Base-by-base conservation (phyloP, 2,329 filamentous ascomycete genomes). In the Purpureocillium lavendulum region DNA sequence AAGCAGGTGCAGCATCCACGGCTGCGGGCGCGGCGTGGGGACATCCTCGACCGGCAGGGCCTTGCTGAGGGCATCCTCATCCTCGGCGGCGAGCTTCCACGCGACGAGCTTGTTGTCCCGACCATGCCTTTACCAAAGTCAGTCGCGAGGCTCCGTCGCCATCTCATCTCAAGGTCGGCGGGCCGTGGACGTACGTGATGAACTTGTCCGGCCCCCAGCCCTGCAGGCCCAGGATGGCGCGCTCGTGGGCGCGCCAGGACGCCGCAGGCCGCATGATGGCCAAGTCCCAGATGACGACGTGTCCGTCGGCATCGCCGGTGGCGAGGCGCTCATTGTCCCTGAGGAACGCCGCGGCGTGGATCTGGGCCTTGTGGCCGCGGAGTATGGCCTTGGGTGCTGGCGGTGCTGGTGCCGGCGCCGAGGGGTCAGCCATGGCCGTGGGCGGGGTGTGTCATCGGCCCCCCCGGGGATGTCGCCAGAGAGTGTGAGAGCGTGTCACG, bases 221-320 rank as follows among this genome's bases (percentile, higher is more conserved):
- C 35, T 72, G 72, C 31, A 92, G 69, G 4, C 82, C 85, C 13
- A 97, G 69, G 21, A 97, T 80, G 15, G 86, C 76, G 28, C 76
- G 82, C 33, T 77, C 69, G 59, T 98, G 92, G 1, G 87, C 85
- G 52, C 77, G 82, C 92, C 92, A 98, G 4, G 92, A 86, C 2
- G 83, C 86, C 8, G 79, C 71, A 0, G 90, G 77, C 28, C 92
- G 75, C 69, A 94, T 89, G 38, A 81, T 85, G 18, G 82, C 74
- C 30, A 94, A 67, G 56, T 86, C 82, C 92, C 92, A 98, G 16
- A 88, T 65, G 7, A 94, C 75, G 28, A 95, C 70, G 72, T 84
- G 96, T 43, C 92, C 92, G 32, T 95, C 85, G 8, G 87, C 85
- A 62, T 98, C 92, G 29, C 85, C 90, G 1, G 87, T 92, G 11